Conservation (phyloP, 2,329 filamentous ascomycete genomes). For the Neocatenulostroma microsporum region DNA sequence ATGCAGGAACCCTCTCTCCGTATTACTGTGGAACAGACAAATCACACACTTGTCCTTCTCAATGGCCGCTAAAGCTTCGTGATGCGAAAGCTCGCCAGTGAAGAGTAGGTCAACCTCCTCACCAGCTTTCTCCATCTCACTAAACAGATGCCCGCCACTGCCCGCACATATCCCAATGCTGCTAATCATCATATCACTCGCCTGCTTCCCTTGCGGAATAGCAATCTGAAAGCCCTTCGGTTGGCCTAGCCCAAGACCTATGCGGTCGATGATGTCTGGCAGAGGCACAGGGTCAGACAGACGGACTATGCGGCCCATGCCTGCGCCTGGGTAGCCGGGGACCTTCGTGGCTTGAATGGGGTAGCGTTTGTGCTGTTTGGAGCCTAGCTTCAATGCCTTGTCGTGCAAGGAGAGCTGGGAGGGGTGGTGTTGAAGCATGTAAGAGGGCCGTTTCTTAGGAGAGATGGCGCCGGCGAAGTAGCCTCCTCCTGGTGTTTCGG, state of each 20-base stretch:
- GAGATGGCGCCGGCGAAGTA: slow-evolving; percentile 23
- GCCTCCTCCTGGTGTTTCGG: slow-evolving; percentile 3
- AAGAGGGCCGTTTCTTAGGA: slow-evolving; percentile 33
- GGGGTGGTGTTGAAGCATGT: slow-evolving; percentile 42
- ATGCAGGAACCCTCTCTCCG: slow-evolving; percentile 73
- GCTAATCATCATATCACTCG: slow-evolving; percentile 51
- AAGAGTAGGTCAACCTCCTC: slow-evolving; percentile 68
- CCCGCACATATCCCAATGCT: slow-evolving; percentile 84
- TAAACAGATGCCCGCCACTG: slow-evolving; percentile 71
- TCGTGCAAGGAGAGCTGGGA: slow-evolving; percentile 35
- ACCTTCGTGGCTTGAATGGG: slow-evolving; percentile 46
- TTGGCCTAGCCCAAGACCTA: slow-evolving; percentile 56
- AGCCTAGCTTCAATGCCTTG: slow-evolving; percentile 32
- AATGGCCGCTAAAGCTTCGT: slow-evolving; percentile 78
- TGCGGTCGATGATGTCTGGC: slow-evolving; percentile 53
- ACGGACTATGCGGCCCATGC: slow-evolving; percentile 54
- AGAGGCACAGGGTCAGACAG: slow-evolving; percentile 48
- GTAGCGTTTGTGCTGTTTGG: slow-evolving; percentile 43
- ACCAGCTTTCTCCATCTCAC: slow-evolving; percentile 41
- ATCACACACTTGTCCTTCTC: slow-evolving; percentile 78
- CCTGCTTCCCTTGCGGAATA: slow-evolving; percentile 51
- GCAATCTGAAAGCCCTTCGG: slow-evolving; percentile 58
- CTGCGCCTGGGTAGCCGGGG: slow-evolving; percentile 42
- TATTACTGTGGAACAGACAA: slow-evolving; percentile 86
- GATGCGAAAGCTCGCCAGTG: slow-evolving; percentile 89